Evolutionary conservation across 2,329 filamentous ascomycete genomes (phyloP).

Genomic region (Pseudogymnoascus destructans): DNA sequence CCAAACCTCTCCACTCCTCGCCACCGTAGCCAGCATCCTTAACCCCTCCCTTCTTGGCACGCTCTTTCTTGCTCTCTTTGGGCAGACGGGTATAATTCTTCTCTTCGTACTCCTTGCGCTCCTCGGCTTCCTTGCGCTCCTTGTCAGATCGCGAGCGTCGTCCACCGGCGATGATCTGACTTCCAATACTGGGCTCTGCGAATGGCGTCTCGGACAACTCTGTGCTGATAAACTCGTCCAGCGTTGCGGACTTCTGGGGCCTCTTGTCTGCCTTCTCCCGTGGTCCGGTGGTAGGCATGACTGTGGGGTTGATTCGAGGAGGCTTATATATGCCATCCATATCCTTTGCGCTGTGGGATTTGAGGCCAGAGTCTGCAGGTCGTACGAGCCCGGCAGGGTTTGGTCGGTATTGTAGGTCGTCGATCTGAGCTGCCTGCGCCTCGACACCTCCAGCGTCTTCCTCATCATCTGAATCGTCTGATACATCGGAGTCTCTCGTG

Average conservation of each 20-base stretch:
- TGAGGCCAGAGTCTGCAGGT: slow-evolving; percentile 17
- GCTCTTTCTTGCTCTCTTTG: slow-evolving; percentile 77
- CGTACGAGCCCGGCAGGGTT: slow-evolving; percentile 37
- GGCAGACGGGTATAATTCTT: slow-evolving; percentile 80
- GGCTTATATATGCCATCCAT: slow-evolving; percentile 71
- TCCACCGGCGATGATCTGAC: slow-evolving; percentile 69
- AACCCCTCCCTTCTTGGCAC: slow-evolving; percentile 45
- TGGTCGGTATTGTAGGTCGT: slow-evolving; percentile 50
- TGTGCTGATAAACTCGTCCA: slow-evolving; percentile 82
- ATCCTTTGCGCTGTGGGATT: slow-evolving; percentile 27
- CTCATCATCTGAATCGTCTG: slow-evolving; percentile 25
- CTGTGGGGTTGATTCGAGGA: slow-evolving; percentile 73
- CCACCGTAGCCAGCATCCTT: slow-evolving; percentile 60
- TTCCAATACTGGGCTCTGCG: slow-evolving; percentile 82
- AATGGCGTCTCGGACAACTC: slow-evolving; percentile 73
- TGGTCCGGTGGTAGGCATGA: slow-evolving; percentile 51
- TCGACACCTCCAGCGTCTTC: slow-evolving; percentile 17
- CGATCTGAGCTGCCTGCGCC: slow-evolving; percentile 29
- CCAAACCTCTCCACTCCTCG: slow-evolving; percentile 82
- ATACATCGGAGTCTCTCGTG: slow-evolving; percentile 20
- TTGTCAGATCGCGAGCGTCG: slow-evolving; percentile 64
- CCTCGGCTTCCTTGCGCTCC: slow-evolving; percentile 64
- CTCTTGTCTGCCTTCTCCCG: slow-evolving; percentile 45
- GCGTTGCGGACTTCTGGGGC: slow-evolving; percentile 62
- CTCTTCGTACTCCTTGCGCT: slow-evolving; percentile 81